Evolutionary conservation across 192 early-diverging fungal species (phyloP), one percentile per base, ranked within the genome.

Genomic region (Backusella luteola): DNA sequence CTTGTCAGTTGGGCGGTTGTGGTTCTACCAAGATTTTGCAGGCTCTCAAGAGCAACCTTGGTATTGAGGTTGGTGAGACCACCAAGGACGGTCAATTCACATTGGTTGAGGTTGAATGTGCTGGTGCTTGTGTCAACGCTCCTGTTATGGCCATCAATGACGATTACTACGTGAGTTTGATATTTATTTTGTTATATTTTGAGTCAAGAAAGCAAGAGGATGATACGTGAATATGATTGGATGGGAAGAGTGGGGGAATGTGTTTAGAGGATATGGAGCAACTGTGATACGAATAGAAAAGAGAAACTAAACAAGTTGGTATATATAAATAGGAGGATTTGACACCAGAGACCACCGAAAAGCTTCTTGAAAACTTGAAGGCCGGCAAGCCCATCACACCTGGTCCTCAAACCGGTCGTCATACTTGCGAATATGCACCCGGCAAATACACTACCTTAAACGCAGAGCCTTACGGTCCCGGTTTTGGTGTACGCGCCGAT

Each of bases 81-180:
- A 97, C 97, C 46, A 76, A 87, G 56, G 98, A 99, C 81, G 93
- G 94, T 77, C 84, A 94, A 76, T 99, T 99, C 81, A 99, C 98
- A 29, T 86, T 99, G 66, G 97, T 99, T n/a, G 98, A 99, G 82
- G 98, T 99, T 32, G 98, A 99, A 85, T 99, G 98, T 77, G 98
- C 98, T 35, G 98, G 96, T 70, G 98, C 98, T 19, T 99, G 98
- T 81, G 91, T 96, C 69, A 99, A 99, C 77, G 96, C 97, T 15
- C 98, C 97, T 3, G 97, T 99, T 6, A 85, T 99, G 80, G 96
- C 98, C 52, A 91, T 99, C 71, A 99, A 99, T 84, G 97, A 99
- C 72, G 97, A 99, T 75, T 99, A 99, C 84, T 98, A 93, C 84
- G 91, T 93, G 85, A 46, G 90, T 81, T 39, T 59, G 32, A 32